A percentile compares a stretch with the other conserved stretches of the same genome.
Evolutionary conservation across 805 yeast genomes (phyloP).

Genomic region (Candida maesae): DNA sequence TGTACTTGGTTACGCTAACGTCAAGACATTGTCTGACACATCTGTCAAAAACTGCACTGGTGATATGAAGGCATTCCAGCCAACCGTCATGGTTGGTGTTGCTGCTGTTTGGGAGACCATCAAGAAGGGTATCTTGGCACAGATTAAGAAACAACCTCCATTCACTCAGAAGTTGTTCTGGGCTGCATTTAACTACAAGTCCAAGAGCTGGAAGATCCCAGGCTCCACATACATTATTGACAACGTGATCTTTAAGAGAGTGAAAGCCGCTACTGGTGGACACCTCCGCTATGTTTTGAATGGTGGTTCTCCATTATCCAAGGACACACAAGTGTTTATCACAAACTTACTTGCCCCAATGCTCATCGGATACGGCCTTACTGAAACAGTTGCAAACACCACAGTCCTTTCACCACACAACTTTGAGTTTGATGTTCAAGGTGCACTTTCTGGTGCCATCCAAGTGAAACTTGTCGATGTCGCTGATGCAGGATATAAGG

Average conservation of each 20-base stretch:
- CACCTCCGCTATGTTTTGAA: conserved; percentile 65
- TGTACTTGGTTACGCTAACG: conserved; percentile 83
- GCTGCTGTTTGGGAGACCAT: conserved; percentile 98
- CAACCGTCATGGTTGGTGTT: conserved; percentile 96
- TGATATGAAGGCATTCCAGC: conserved; percentile 82
- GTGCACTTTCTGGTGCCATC: conserved; percentile 77
- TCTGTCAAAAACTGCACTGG: conserved; percentile 84
- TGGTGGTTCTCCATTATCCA: conserved; percentile 91
- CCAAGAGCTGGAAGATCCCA: conserved; percentile 65
- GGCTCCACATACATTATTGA: conserved; percentile 65
- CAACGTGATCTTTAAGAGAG: conserved; percentile 73
- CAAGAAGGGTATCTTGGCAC: conserved; percentile 83
- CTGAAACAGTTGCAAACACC: conserved; percentile 93
- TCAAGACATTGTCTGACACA: conserved; percentile 81
- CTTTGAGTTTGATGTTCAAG: conserved; percentile 74
- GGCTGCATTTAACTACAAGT: conserved; percentile 77
- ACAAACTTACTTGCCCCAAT: conserved; percentile 74
- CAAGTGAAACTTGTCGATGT: conserved; percentile 90
- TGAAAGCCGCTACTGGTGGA: conserved; percentile 95
- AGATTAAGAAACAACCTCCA: conserved; percentile 63
- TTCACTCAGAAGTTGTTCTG: conserved; percentile 79
- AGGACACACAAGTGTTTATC: conserved; percentile 78
- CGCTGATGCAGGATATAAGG: conserved; percentile 84
- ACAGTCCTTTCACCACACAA: conserved; percentile 60
- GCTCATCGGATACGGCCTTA: conserved; percentile 93